Base-by-base conservation (phyloP, 257 asterid genomes). In the Agastache rugosa region DNA sequence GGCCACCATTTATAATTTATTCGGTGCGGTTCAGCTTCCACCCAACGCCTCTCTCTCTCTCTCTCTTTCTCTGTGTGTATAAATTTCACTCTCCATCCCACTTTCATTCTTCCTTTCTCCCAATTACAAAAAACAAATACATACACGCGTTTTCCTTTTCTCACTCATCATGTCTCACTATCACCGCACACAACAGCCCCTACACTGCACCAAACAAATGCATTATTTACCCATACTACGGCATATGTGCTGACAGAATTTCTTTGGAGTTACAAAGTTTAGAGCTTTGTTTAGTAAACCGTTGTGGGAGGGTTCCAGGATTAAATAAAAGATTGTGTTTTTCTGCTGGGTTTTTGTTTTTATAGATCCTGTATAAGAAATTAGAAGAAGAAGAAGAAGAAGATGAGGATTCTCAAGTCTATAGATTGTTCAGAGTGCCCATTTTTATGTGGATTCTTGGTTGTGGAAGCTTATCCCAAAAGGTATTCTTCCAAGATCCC, bases 401-500 rank as follows among this genome's bases (percentile, higher is more conserved):
- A 74, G 70, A 84, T 80, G 92, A 80, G 83, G 88, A 83, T 83
- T 78, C 74, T 90, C 83, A 87, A 81, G 84, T 76, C 91, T 25
- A 48, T 88, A 66, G 91, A 85, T 84, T 82, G 84, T 61, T 83
- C 95, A 29, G 84, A 74, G 72, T 79, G 84, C 71, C 86, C 85
- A 11, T 54, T 79, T 80, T 56, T 79, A 6, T 83, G 88, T 83
- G 97, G 97, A 80, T 87, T 88, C 78, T 82, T 91, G 87, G 93
- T 91, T 71, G 89, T 91, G 71, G 91, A 90, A 80, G 96, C 98
- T 89, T 91, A 93, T 89, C 92, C 98, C 44, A 93, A 93, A 85
- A 87, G 98, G 96, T 91, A 89, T 76, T 88, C 98, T 79, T 89
- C 96, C 81, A 93, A 93, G 91, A 88, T 91, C 93, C 96, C 96